Percentiles rank a stretch among this genome's conserved stretches.
Evolutionary conservation across 306 rosid species (phyloP).

Genomic region (Vachellia pachyceras): DNA sequence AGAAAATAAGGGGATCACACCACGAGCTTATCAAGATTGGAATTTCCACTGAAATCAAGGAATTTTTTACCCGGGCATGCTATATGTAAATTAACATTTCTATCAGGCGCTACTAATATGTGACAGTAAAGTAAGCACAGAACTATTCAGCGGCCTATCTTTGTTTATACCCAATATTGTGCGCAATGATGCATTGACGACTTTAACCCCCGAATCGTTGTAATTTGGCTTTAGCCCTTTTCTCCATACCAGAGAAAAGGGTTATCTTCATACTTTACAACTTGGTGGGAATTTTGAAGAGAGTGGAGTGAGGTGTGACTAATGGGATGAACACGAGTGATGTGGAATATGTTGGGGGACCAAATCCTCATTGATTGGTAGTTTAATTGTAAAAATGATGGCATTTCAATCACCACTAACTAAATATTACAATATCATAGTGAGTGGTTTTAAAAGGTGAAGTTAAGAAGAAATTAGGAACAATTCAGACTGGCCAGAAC

Average conservation of each 20-base stretch:
- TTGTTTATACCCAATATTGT: neutral
- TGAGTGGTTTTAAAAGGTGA: neutral
- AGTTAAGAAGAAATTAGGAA: neutral
- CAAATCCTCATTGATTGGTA: neutral
- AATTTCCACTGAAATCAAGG: conserved; percentile 1
- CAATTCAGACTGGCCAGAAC: neutral
- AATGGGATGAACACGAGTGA: too few species aligned
- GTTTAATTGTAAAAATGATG: neutral
- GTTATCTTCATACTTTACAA: neutral
- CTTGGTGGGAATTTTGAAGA: neutral
- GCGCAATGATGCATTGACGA: neutral
- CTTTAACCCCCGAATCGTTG: neutral
- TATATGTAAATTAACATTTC: neutral
- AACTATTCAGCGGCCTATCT: neutral
- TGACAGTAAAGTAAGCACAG: neutral
- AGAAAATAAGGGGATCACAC: neutral
- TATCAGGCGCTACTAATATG: neutral
- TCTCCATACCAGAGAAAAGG: neutral
- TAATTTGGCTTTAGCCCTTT: neutral
- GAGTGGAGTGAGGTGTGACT: neutral
- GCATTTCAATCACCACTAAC: neutral
- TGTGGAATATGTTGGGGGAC: neutral
- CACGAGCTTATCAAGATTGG: neutral
- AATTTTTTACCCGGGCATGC: neutral
- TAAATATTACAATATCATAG: neutral